Base-by-base conservation (phyloP, 1,284 basidiomycete species). In the Butyriboletus appendiculatus region DNA sequence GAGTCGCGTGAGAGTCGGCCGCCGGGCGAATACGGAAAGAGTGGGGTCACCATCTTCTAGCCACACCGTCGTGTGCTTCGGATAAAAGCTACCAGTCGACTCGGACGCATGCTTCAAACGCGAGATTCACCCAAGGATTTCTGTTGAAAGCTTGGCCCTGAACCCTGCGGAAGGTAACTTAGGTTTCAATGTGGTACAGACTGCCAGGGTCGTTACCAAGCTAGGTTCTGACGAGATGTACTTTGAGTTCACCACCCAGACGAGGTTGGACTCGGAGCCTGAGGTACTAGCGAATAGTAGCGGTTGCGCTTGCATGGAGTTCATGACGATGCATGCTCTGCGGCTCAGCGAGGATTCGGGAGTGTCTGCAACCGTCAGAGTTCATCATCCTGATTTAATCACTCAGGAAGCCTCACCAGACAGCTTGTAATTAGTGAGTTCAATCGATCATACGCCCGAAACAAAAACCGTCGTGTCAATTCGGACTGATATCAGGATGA, bases 21-120 rank as follows among this genome's bases (percentile, higher is more conserved):
- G n/a, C n/a, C 54, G 20, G 50, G 22, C 26, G 61, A 45, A 38
- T 55, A 60, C 5, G 59, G 59, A 35, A 61, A 61, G 40, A 61
- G 38, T 5, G 8, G 47, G 45, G 8, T 60, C 58, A n/a, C n/a
- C n/a, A 3, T 51, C 58, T 45, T 57, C 45, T 20, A 51, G 24
- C 56, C 58, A 60, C 11, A 37, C n/a, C n/a, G 18, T 37, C 9
- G 26, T 10, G 32, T 43, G 43, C n/a, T 30, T 10, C 3, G 39
- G 35, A 33, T 22, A 5, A 18, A 24, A 9, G n/a, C 30, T 22
- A 22, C 24, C 16, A 44, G 22, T 50, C 32, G 24, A 57, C 7
- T 26, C 26, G 26, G 26, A 26, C 26, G 33, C 41, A 57, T 16
- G 40, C 44, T 33, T 45, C 37, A 20, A 56, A 59, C 20, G 18